Evolutionary conservation across 495 filamentous ascomycete genomes (phyloP).

Genomic region (Evernia prunastri): DNA sequence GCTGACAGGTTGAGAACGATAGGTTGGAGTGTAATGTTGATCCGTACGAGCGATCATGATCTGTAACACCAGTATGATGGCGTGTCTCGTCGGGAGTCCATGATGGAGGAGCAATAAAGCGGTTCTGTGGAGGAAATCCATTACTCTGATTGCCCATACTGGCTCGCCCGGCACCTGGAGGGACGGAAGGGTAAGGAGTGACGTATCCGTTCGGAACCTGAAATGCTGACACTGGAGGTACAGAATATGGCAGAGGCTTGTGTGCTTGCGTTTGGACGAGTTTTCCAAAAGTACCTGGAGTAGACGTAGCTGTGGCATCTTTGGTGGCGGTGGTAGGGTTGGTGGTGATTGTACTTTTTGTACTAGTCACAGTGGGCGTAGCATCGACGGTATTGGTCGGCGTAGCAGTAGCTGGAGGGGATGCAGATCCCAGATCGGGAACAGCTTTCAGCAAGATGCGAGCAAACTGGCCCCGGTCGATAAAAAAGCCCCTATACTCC

Average conservation of each 20-base stretch:
- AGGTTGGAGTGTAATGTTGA: neutral
- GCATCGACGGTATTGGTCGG: neutral
- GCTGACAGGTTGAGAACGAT: neutral
- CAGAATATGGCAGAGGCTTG: conserved; percentile 8
- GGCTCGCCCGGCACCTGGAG: neutral
- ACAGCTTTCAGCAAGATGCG: conserved; percentile 39
- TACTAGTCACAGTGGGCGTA: neutral
- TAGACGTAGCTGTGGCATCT: neutral
- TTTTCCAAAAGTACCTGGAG: neutral
- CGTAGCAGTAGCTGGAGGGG: neutral
- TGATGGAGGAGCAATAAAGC: neutral
- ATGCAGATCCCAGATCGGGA: conserved; percentile 29
- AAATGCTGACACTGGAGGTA: neutral
- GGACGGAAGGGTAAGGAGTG: neutral
- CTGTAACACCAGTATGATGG: neutral
- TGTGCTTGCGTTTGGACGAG: neutral
- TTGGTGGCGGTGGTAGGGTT: neutral
- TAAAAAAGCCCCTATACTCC: conserved; percentile 37
- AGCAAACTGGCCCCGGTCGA: conserved; percentile 43
- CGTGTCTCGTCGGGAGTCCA: neutral
- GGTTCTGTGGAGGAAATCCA: neutral
- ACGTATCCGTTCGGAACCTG: neutral
- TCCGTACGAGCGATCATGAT: neutral
- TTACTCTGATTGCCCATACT: neutral
- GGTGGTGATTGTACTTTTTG: neutral